Conservation (phyloP, 257 asterid species). For the Schizonepeta tenuifolia region DNA sequence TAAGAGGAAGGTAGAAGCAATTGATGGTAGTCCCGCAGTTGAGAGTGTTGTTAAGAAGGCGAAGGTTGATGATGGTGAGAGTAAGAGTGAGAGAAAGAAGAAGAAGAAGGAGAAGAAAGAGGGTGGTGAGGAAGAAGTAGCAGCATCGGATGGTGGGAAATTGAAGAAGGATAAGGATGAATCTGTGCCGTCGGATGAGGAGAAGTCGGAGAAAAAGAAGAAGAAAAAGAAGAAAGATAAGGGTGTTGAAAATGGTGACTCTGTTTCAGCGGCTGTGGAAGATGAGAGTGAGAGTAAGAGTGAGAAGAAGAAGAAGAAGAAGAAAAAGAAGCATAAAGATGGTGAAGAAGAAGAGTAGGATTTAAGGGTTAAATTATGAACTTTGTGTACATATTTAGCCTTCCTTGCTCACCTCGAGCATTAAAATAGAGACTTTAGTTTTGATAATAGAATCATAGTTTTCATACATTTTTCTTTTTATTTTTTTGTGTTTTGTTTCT, state of each 20-base stretch:
- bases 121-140: too few species aligned
- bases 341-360: slow-evolving; percentile 47
- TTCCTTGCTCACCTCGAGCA: too few species aligned
- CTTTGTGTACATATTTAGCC: too few species aligned
- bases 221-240: slow-evolving; percentile 63
- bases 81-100: slow-evolving; percentile 52
- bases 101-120: slow-evolving; percentile 45
- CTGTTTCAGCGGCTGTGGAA: slow-evolving; percentile 37
- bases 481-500: too few species aligned
- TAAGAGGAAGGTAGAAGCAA: slow-evolving; percentile 64
- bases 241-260: slow-evolving; percentile 52
- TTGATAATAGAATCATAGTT: too few species aligned
- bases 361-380: too few species aligned
- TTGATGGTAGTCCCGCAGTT: slow-evolving; percentile 49
- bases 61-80: slow-evolving; percentile 51
- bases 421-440: too few species aligned
- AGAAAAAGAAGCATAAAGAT: slow-evolving; percentile 72
- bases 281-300: slow-evolving; percentile 47
- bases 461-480: too few species aligned
- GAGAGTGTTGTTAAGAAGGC: slow-evolving; percentile 60
- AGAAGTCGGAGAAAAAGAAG: slow-evolving; percentile 42
- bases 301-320: slow-evolving; percentile 69
- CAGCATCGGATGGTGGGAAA: too few species aligned
- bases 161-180: slow-evolving; percentile 22
- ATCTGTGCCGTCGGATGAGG: slow-evolving; percentile 39